These are phyloP conservation scores for Cystobasidium sp. DNA, from an alignment of 1,284 basidiomycete genomes.

Conservation along the genomic window DNA sequence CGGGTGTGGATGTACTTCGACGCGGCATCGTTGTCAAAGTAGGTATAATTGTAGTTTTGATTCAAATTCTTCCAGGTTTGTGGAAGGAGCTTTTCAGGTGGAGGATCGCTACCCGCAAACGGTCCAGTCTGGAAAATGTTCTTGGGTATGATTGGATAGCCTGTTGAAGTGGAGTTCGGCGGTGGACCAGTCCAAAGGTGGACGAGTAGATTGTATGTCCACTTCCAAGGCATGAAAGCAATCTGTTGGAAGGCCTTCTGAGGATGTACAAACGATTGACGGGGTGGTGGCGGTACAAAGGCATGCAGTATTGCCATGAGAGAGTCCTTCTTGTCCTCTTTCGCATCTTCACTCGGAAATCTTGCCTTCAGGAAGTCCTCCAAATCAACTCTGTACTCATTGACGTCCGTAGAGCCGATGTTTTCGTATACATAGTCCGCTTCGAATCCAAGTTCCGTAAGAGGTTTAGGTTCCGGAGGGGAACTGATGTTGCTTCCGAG, in stretches of 20 bases:
- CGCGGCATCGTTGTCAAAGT: conserved; percentile 40
- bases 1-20: conserved; percentile 9
- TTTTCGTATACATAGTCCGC: conserved; percentile 43
- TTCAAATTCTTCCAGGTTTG: conserved; percentile 17
- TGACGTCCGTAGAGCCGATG: conserved; percentile 34
- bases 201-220: neutral
- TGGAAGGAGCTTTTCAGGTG: conserved; percentile 4
- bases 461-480: conserved; percentile 25
- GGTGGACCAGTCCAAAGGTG: neutral
- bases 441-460: conserved; percentile 41
- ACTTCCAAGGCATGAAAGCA: conserved; percentile 28
- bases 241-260: conserved; percentile 32
- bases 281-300: conserved; percentile 15
- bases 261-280: neutral
- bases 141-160: conserved; percentile 24
- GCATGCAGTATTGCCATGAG: conserved; percentile 32
- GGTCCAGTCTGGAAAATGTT: conserved; percentile 35
- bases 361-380: conserved; percentile 5
- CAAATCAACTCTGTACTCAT: conserved; percentile 23
- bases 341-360: conserved; percentile 29
- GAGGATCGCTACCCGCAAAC: conserved; percentile 11
- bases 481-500: neutral
- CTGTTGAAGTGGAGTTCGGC: neutral
- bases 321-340: conserved; percentile 26
- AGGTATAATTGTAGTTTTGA: conserved; percentile 19